Evolutionary conservation across 805 yeast genomes (phyloP).

Genomic region (Hanseniaspora clermontiae): DNA sequence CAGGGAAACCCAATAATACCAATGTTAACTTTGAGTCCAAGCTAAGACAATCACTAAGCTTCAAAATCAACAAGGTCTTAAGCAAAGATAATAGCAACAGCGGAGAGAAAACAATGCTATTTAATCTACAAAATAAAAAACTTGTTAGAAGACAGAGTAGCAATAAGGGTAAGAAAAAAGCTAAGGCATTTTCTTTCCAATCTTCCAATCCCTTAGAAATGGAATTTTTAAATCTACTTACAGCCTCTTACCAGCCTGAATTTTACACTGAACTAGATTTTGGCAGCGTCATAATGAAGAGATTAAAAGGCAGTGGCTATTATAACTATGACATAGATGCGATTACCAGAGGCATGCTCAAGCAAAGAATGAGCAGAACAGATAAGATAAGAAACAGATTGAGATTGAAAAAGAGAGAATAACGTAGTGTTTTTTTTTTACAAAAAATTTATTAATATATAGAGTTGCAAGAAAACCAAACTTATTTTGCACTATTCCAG

Average conservation of each 20-base stretch:
- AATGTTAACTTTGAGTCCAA: neutral
- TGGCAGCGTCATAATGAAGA: constrained; percentile 6
- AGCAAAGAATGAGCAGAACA: constrained; percentile 4
- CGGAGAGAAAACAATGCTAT: neutral
- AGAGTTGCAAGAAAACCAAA: too few relatives aligned
- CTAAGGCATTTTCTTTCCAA: neutral
- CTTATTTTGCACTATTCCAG: constrained; percentile 23
- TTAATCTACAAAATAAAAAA: neutral
- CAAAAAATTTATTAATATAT: neutral
- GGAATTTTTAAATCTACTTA: constrained; percentile 7
- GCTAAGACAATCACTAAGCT: constrained; percentile 8
- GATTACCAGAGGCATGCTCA: neutral
- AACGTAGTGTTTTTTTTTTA: constrained; percentile 15
- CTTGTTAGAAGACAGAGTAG: neutral
- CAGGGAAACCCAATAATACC: neutral
- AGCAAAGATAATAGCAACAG: neutral
- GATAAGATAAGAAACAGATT: neutral
- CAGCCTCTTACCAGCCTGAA: constrained; percentile 1
- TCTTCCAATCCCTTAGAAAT: constrained; percentile 4
- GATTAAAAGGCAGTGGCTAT: neutral
- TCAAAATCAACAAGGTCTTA: constrained; percentile 7
- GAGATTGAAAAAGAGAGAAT: constrained; percentile 4
- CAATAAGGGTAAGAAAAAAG: neutral
- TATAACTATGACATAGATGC: neutral
- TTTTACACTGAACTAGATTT: neutral